Percentiles rank a stretch among this genome's conserved stretches.
These are phyloP conservation scores for Mrakia hoshinonis DNA, from an alignment of 768 basidiomycete species.

Conservation along the genomic window DNA sequence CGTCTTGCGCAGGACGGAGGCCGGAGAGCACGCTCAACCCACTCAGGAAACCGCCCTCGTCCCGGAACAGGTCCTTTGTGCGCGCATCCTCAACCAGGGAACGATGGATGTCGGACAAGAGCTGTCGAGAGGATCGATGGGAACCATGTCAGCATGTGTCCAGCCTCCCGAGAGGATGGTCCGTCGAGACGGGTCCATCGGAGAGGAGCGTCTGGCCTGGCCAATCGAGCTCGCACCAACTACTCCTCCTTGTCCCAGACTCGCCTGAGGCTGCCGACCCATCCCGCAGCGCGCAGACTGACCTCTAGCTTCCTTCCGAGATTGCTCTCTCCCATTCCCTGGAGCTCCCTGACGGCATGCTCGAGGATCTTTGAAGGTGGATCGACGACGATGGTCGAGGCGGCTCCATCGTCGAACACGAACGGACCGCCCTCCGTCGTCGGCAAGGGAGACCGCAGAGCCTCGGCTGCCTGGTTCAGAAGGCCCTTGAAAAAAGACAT, in stretches of 20 bases:
- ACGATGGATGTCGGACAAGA: constrained; percentile 52
- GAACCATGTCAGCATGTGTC: background rate
- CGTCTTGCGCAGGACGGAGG: constrained; percentile 41
- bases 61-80: constrained; percentile 68
- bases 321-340: constrained; percentile 11
- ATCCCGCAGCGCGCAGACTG: background rate
- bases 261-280: background rate
- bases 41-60: constrained; percentile 70
- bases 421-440: background rate
- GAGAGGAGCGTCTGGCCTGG: background rate
- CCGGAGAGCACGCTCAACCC: constrained; percentile 65
- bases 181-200: background rate
- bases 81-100: constrained; percentile 57
- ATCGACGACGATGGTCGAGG: constrained; percentile 4
- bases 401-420: constrained; percentile 15
- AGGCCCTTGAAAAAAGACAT: constrained; percentile 17
- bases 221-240: background rate
- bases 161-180: too few relatives aligned
- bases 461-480: background rate
- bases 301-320: constrained; percentile 17
- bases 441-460: background rate
- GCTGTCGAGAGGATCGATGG: constrained; percentile 1
- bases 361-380: constrained; percentile 14
- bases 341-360: constrained; percentile 6
- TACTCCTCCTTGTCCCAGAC: background rate